A percentile compares a stretch with the other conserved stretches of the same genome.
Conservation (phyloP, 2,329 filamentous ascomycete genomes). For the Cladosporium phlei region DNA sequence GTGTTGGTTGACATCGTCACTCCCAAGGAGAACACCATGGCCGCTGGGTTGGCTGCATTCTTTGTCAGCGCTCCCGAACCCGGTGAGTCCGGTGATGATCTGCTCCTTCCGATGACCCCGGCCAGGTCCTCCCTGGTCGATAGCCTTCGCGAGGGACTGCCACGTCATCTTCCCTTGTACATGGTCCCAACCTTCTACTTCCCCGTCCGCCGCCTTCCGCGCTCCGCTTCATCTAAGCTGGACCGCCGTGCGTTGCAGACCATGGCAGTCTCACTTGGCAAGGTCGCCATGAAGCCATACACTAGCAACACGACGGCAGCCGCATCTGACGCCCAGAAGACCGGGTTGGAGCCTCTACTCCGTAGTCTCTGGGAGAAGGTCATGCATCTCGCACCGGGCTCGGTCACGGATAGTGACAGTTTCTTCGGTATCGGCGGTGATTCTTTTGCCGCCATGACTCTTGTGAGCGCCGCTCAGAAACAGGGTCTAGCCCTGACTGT, state of each 20-base stretch:
- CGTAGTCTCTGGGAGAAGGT: conserved; percentile 30
- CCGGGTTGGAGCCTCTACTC: conserved; percentile 28
- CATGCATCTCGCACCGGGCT: conserved; percentile 24
- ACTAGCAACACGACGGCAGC: not conserved
- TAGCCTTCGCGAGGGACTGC: conserved; percentile 5
- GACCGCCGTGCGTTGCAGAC: conserved; percentile 8
- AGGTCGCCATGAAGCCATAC: conserved; percentile 1
- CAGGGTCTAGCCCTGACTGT: conserved; percentile 32
- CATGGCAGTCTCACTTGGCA: conserved; percentile 5
- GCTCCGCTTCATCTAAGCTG: conserved; percentile 5
- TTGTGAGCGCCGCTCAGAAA: conserved; percentile 37
- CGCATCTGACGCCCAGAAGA: not conserved
- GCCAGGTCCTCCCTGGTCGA: not conserved
- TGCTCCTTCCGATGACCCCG: conserved; percentile 6
- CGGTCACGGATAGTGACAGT: conserved; percentile 29
- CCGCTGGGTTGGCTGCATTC: conserved; percentile 12
- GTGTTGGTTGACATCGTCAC: conserved; percentile 5
- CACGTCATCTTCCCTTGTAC: conserved; percentile 4
- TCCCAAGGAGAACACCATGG: conserved; percentile 8
- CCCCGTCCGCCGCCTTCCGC: not conserved
- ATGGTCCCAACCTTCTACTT: conserved; percentile 12
- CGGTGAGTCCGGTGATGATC: not conserved
- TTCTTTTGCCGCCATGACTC: conserved; percentile 43
- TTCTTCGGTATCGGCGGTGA: conserved; percentile 47
- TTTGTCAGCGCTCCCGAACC: conserved; percentile 1